Evolutionary conservation across 257 asterid genomes (phyloP), one percentile per base, ranked within the genome.

Genomic region (Salvia rosmarinus): DNA sequence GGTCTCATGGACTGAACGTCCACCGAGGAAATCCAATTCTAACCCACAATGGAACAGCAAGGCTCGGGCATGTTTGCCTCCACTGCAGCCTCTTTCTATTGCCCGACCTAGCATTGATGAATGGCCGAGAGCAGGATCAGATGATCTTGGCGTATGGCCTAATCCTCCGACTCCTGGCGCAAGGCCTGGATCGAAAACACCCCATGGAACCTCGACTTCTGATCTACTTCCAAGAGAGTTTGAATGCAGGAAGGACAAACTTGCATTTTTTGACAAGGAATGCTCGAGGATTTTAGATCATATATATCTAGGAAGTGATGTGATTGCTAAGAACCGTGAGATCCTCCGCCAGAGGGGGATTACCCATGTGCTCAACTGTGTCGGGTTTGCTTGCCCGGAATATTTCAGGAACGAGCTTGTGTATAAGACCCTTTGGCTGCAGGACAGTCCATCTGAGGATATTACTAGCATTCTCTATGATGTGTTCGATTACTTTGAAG

Each of bases 301-400:
- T 65, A 66, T 94, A 47, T 94, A 85, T 73, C 82, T 94, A 72
- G 98, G 99, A 71, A 83, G 97, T 55, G 95, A 91, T 67, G 85
- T 84, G 0, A 75, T 91, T 58, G 99, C 99, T 37, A 89, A 88
- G 89, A 84, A 86, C 44, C 85, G 91, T 4, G 95, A 88, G 64
- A 72, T 83, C 66, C 96, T 91, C 59, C 85, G 79, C 19, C 79
- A 78, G 79, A 85, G 87, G 62, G 85, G 88, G 34, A 88, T 94
- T n/a, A 94, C 99, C 46, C 98, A 94, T 68, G 99, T 94, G 77
- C 86, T 94, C 77, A 94, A 94, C 76, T 94, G 99, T 67, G 99
- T 88, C 63, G 98, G 99, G 21, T 86, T 76, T 58, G 84, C 81
- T 52, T 89, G 96, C 80, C 96, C 96, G 0, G 96, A 94, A 40